Percentiles rank a stretch among this genome's conserved stretches.
Evolutionary conservation across 2,329 filamentous ascomycete genomes (phyloP).

Genomic region (Aspergillus sp.): DNA sequence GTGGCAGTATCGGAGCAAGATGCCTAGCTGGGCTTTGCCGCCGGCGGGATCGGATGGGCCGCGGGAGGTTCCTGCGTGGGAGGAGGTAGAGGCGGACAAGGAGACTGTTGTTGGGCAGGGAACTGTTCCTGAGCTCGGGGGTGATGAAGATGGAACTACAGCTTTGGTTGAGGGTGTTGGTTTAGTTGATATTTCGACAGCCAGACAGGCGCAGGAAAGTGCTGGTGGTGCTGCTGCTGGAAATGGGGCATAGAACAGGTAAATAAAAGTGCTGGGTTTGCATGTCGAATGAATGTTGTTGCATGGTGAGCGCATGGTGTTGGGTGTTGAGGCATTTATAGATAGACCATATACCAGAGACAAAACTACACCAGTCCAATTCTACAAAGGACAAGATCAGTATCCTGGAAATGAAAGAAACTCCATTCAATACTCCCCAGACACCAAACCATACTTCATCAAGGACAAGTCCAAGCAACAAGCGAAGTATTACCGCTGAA

Average conservation of each 20-base stretch:
- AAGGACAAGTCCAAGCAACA: background rate
- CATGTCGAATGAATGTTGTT: background rate
- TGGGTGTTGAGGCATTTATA: background rate
- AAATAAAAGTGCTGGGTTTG: background rate
- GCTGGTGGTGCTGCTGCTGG: background rate
- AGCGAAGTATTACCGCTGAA: background rate
- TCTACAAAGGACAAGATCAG: background rate
- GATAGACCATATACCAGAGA: background rate
- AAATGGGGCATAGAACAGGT: background rate
- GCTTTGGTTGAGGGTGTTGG: constrained; percentile 37
- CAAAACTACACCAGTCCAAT: background rate
- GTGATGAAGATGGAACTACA: constrained; percentile 20
- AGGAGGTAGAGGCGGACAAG: constrained; percentile 36
- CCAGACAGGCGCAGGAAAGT: constrained; percentile 14
- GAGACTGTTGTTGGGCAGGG: constrained; percentile 41
- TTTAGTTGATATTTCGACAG: constrained; percentile 31
- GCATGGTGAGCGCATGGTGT: background rate
- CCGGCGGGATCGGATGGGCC: constrained; percentile 72
- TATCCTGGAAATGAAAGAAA: background rate
- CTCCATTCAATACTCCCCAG: background rate
- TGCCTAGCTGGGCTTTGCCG: constrained; percentile 85
- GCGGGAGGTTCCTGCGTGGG: constrained; percentile 58
- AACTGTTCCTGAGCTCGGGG: constrained; percentile 24
- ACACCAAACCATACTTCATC: background rate
- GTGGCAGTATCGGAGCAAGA: constrained; percentile 83